Conservation (phyloP, 2,329 filamentous ascomycete species). For the Phaeosphaeria sp. region DNA sequence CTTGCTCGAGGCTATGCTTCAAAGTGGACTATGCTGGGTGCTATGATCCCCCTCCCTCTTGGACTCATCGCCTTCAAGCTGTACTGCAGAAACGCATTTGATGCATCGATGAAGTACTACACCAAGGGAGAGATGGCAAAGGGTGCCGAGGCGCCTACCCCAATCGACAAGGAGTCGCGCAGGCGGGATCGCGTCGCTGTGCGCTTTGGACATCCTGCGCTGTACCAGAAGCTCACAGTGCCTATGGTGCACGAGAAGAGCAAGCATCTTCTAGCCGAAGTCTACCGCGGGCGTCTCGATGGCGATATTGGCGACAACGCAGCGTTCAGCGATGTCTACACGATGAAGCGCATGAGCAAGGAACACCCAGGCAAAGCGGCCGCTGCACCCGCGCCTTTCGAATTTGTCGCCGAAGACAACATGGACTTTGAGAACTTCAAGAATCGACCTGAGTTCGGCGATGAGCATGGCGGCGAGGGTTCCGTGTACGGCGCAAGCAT, state of each 20-base stretch:
- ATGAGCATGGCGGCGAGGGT: conserved; percentile 80
- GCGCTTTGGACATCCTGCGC: conserved; percentile 87
- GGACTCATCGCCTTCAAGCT: conserved; percentile 84
- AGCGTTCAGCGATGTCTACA: conserved; percentile 83
- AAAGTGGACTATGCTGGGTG: conserved; percentile 66
- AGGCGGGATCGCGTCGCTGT: conserved; percentile 72
- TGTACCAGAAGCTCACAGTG: conserved; percentile 88
- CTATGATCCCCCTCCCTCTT: conserved; percentile 77
- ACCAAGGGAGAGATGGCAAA: conserved; percentile 66
- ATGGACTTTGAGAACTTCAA: conserved; percentile 94
- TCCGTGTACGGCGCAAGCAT: conserved; percentile 64
- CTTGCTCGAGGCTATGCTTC: conserved; percentile 65
- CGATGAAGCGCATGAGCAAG: conserved; percentile 77
- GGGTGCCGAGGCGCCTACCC: conserved; percentile 55
- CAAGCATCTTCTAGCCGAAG: conserved; percentile 81
- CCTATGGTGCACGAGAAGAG: conserved; percentile 95
- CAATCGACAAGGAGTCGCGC: conserved; percentile 52
- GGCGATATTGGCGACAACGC: conserved; percentile 63
- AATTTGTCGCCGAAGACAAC: conserved; percentile 84
- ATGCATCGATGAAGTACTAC: conserved; percentile 81
- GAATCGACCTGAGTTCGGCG: conserved; percentile 84
- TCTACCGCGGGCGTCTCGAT: conserved; percentile 84
- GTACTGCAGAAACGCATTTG: conserved; percentile 79
- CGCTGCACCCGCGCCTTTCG: conserved; percentile 67
- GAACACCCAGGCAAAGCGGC: conserved; percentile 63